Evolutionary conservation across 2,329 filamentous ascomycete species (phyloP).

Genomic region (Elsinoe australis): DNA sequence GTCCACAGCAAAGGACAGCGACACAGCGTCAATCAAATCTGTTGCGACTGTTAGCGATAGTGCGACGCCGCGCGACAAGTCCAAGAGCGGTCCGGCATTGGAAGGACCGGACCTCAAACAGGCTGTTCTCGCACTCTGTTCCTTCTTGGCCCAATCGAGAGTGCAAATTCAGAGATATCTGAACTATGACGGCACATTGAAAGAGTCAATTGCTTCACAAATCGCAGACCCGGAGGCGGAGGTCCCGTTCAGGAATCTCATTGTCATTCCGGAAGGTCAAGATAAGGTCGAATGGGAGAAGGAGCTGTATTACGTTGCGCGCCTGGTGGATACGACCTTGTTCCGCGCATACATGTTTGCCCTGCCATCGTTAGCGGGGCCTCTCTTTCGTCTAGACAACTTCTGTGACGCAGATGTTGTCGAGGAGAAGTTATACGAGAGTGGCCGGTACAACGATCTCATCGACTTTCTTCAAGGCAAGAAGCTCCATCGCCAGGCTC

Average conservation of each 20-base stretch:
- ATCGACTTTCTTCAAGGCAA: constrained; percentile 98
- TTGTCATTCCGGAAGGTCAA: constrained; percentile 28
- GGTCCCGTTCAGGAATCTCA: constrained; percentile 37
- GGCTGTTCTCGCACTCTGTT: constrained; percentile 74
- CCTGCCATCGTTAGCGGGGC: constrained; percentile 72
- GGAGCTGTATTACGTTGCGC: constrained; percentile 67
- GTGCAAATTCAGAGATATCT: constrained; percentile 54
- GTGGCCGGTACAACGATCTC: constrained; percentile 80
- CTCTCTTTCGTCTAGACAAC: constrained; percentile 90
- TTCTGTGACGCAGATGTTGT: constrained; percentile 96
- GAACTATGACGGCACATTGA: constrained; percentile 51
- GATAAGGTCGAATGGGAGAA: constrained; percentile 54
- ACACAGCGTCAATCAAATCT: constrained; percentile 53
- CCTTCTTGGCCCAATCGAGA: constrained; percentile 81
- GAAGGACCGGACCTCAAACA: constrained; percentile 77
- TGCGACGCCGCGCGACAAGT: constrained; percentile 46
- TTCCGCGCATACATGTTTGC: constrained; percentile 95
- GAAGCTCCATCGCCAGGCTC: constrained; percentile 77
- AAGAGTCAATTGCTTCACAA: constrained; percentile 41
- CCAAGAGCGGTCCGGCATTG: constrained; percentile 37
- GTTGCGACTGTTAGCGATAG: constrained; percentile 51
- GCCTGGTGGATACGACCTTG: constrained; percentile 83
- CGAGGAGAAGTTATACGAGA: constrained; percentile 83
- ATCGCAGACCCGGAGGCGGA: constrained; percentile 36
- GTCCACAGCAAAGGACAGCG: constrained; percentile 40